Percentiles rank a stretch among this genome's conserved stretches.
These are phyloP conservation scores for Rauvolfia tetraphylla DNA, from an alignment of 257 asterid species.

Conservation along the genomic window DNA sequence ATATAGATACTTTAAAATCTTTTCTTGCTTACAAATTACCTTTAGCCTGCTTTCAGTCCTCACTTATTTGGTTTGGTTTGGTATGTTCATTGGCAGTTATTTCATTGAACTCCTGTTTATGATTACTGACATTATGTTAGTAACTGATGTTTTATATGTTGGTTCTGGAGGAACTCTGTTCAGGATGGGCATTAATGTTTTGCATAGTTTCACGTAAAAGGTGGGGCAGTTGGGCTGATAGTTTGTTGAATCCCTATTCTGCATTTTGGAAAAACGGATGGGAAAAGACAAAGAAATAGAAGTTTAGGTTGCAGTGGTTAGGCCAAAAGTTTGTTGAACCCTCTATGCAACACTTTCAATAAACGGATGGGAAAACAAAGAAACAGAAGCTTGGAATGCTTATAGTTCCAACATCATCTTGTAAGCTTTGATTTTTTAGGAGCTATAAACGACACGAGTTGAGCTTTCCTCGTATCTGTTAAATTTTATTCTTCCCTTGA, in stretches of 20 bases:
- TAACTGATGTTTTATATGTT: not conserved
- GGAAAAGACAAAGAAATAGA: not conserved
- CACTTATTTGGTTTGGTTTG: not conserved
- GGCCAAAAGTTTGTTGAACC: not conserved
- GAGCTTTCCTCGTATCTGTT: not conserved
- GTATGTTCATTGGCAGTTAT: not conserved
- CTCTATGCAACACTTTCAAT: not conserved
- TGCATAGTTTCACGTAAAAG: not conserved
- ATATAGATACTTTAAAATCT: not conserved
- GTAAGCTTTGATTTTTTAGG: not conserved
- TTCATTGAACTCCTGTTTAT: not conserved
- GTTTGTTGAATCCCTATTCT: not conserved
- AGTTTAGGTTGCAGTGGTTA: no score
- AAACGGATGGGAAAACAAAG: rapidly evolving
- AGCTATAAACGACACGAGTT: not conserved
- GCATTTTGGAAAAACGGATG: not conserved
- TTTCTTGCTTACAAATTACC: not conserved
- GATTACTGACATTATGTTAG: not conserved
- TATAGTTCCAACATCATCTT: not conserved
- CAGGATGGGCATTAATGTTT: not conserved
- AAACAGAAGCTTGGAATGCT: not conserved
- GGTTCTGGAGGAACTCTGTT: not conserved
- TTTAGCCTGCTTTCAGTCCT: not conserved
- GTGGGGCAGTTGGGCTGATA: not conserved
- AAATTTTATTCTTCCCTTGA: not conserved